Base-by-base conservation (phyloP, 306 rosid genomes). In the Malus asiatica region DNA sequence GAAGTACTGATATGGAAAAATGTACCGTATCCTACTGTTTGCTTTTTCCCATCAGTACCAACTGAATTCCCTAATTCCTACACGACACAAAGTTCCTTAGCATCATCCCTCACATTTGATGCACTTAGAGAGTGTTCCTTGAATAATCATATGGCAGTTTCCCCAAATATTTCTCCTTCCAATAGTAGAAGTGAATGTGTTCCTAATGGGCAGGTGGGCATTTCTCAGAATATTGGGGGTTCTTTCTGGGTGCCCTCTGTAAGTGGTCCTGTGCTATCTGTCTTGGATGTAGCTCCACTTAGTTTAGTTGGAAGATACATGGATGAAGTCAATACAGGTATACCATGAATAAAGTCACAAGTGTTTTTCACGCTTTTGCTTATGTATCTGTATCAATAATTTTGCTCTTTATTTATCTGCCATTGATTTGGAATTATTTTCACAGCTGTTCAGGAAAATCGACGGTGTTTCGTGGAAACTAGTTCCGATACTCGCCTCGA, bases 241-340 rank as follows among this genome's bases (percentile, higher is more conserved):
- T 80, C 86, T 81, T 85, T 84, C 45, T 89, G 88, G 91, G 83
- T 84, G 78, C 93, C 97, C 77, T 83, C 72, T 78, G 74, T 88
- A 33, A 85, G 80, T 84, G 89, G 92, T 74, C 89, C 87, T 19
- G 77, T 92, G 69, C 74, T 74, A 44, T 86, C 96, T 67, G 71
- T 87, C 74, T 86, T 92, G 70, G 99, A 95, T 79, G 96, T 90
- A 80, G 85, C 91, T 83, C 91, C 97, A 5, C 91, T 95, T 82
- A 78, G 78, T 82, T 84, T 95, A 70, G 87, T 86, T 74, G 88
- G 88, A 81, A 78, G 76, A 72, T 95, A 83, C 83, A 84, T 83
- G 63, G 86, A 89, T n/a, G 97, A 89, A 77, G 89, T 88, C 79
- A 70, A 74, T 73, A 79, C 79, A 71, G 96, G 97, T 95, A 86